These are phyloP conservation scores for Avena insularis DNA, from an alignment of 176 grass and related monocot genomes.

Conservation along the genomic window DNA sequence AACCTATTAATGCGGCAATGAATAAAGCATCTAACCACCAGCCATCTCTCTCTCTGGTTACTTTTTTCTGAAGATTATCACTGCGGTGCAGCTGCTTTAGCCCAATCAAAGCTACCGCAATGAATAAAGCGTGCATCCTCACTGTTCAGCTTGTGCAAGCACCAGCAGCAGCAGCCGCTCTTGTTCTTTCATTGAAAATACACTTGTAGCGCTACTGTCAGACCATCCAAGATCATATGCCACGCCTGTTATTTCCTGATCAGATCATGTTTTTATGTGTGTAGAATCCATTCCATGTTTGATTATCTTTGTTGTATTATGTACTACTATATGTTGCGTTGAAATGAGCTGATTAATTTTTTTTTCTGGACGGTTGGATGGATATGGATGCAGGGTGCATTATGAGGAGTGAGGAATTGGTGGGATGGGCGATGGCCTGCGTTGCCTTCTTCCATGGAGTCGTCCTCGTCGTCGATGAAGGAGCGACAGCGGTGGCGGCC, in stretches of 20 bases:
- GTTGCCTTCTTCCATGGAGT: slow-evolving; percentile 31
- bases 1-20: slow-evolving; percentile 41
- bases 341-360: neutral
- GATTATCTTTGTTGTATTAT: no score
- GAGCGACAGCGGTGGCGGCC: slow-evolving; percentile 94
- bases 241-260: neutral
- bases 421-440: slow-evolving; percentile 67
- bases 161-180: neutral
- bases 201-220: neutral
- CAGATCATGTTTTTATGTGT: neutral
- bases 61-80: slow-evolving; percentile 7
- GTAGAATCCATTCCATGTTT: neutral
- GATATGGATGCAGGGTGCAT: slow-evolving; percentile 41
- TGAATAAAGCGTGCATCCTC: neutral
- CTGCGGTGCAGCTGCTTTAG: neutral
- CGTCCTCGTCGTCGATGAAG: slow-evolving; percentile 64
- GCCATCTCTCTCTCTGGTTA: neutral
- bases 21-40: slow-evolving; percentile 46
- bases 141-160: slow-evolving; percentile 18
- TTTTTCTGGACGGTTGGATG: neutral
- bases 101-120: neutral
- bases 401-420: slow-evolving; percentile 60
- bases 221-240: neutral
- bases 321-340: neutral
- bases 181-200: neutral